Evolutionary conservation across 208 protist species (phyloP).

Genomic region (Acanthamoeba triangularis): DNA sequence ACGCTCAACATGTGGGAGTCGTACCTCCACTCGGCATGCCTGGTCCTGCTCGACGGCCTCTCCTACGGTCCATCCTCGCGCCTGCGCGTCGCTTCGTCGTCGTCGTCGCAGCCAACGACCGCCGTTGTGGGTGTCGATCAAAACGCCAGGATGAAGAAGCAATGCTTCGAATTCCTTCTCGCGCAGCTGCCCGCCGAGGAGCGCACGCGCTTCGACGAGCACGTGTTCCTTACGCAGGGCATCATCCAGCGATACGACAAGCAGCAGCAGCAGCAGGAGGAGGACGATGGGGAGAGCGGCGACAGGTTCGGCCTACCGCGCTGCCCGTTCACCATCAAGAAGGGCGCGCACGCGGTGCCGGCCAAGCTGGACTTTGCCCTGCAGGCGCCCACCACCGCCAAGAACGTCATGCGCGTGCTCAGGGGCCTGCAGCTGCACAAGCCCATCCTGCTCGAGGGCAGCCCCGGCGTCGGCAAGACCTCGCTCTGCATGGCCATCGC

Average conservation of each 20-base stretch:
- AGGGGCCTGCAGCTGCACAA: constrained; percentile 92
- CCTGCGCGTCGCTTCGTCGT: not conserved
- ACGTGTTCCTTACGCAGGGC: constrained; percentile 31
- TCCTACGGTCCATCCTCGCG: constrained; percentile 22
- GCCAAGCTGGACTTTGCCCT: constrained; percentile 91
- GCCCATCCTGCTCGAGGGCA: constrained; percentile 98
- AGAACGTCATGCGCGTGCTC: constrained; percentile 98
- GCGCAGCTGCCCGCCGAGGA: constrained; percentile 43
- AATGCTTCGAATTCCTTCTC: constrained; percentile 69
- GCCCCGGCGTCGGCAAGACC: constrained; percentile 99
- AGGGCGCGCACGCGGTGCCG: not conserved
- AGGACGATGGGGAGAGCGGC: not conserved
- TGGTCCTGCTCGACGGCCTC: constrained; percentile 98
- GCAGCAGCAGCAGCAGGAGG: not conserved
- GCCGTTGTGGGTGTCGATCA: not conserved
- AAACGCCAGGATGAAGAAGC: constrained; percentile 39
- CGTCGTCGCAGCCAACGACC: not conserved
- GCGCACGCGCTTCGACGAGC: constrained; percentile 6
- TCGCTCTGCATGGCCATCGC: constrained; percentile 98
- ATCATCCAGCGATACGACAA: not conserved
- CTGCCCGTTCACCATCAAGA: constrained; percentile 65
- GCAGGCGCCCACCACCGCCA: constrained; percentile 96
- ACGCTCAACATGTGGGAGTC: constrained; percentile 30
- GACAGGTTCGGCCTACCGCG: constrained; percentile 8
- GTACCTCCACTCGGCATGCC: constrained; percentile 97